Base-by-base conservation (phyloP, 2,329 filamentous ascomycete genomes). In the Colletotrichum spaethianum region DNA sequence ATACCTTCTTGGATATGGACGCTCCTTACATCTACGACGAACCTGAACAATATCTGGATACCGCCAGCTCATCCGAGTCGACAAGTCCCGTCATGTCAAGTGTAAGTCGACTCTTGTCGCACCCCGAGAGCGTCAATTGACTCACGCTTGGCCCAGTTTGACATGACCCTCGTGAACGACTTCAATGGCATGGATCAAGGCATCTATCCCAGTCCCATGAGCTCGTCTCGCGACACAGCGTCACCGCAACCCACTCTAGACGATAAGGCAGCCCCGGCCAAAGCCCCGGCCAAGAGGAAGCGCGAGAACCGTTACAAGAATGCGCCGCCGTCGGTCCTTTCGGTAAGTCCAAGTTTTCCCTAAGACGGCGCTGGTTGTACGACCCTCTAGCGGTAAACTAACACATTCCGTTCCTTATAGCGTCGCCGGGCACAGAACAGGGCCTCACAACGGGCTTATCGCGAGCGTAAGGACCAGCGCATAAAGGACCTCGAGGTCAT, bases 401-500 rank as follows among this genome's bases (percentile, higher is more conserved):
- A 72, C 70, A 67, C 52, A 26, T 67, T 40, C 55, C n/a, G 12
- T 57, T 23, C 28, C 26, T 40, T 31, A 38, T 70, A 80, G 79
- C 76, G 79, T 31, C 78, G 79, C 9, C 76, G 79, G 44, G 79
- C 78, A 31, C 78, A 80, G 52, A 81, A 81, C 73, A 74, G 79
- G 63, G 78, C 78, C 61, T 80, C 79, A 12, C 79, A 81, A 62
- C 74, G 78, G 4, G 79, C 78, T 31, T 81, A 81, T 70, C 76
- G 79, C 36, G 77, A 80, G 70, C 78, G 79, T 69, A 81, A 79
- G 65, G 77, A 92, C 77, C 90, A 91, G 78, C 87, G 91, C 73
- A 91, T 91, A 76, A 87, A 88, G 73, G 90, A 92, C 75, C 86
- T 92, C 26, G 90, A 92, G 78, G 78, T 83, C 44, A 85, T 90